Conservation (phyloP, 176 grass and related monocot species). For the Raddia guianensis region DNA sequence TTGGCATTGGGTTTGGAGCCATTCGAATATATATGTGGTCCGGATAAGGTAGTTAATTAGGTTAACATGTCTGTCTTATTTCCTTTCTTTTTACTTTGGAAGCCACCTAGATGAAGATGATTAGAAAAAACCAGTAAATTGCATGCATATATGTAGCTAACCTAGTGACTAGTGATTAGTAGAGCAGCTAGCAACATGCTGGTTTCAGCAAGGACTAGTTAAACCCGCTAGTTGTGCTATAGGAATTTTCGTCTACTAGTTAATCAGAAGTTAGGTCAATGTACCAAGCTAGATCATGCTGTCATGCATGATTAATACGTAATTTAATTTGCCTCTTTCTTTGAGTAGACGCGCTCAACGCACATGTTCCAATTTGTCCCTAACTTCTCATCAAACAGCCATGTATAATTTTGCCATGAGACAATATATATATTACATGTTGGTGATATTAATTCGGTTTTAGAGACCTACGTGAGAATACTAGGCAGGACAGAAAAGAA, state of each 20-base stretch:
- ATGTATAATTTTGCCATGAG: not conserved
- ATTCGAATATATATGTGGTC: not conserved
- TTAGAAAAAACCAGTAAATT: not conserved
- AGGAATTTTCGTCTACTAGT: slow-evolving; percentile 12
- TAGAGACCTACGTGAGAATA: not conserved
- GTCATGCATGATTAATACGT: not conserved
- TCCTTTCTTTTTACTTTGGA: not conserved
- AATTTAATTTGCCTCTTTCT: not conserved
- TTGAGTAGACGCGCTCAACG: too few relatives aligned
- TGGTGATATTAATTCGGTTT: too few relatives aligned
- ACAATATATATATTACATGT: too few relatives aligned
- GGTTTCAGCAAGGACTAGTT: not conserved
- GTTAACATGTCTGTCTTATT: not conserved
- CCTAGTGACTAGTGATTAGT: not conserved
- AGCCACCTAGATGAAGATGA: not conserved
- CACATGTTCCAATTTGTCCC: not conserved
- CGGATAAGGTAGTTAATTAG: slow-evolving; percentile 30
- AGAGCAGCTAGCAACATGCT: not conserved
- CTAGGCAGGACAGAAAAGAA: not conserved
- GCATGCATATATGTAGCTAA: not conserved
- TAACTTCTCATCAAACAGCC: not conserved
- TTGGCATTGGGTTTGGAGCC: slow-evolving; percentile 41
- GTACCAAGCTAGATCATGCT: slow-evolving; percentile 5
- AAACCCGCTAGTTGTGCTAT: not conserved
- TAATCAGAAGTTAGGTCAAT: slow-evolving; percentile 32